Evolutionary conservation across 345 rosid species (phyloP).

Genomic region (Pugionium cornutum): DNA sequence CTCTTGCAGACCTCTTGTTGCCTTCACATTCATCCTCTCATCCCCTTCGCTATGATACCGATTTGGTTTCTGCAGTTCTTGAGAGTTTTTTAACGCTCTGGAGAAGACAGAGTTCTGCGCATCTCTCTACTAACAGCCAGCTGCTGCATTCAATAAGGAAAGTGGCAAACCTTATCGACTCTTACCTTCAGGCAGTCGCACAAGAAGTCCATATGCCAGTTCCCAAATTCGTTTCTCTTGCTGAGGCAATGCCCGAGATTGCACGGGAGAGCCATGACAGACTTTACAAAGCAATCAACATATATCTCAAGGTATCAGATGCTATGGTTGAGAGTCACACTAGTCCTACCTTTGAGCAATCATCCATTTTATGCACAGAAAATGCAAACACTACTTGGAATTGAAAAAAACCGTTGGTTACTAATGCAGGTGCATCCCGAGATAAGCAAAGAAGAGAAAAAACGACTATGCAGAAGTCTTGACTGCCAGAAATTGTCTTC

Average conservation of each 20-base stretch:
- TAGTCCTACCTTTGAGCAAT: constrained; percentile 1
- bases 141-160: constrained; percentile 55
- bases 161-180: constrained; percentile 70
- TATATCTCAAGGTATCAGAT: constrained; percentile 70
- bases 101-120: constrained; percentile 63
- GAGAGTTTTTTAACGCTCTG: constrained; percentile 65
- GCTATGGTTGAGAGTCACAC: constrained; percentile 22
- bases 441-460: constrained; percentile 78
- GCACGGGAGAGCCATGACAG: constrained; percentile 74
- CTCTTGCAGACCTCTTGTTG: constrained; percentile 58
- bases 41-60: constrained; percentile 55
- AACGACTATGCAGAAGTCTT: constrained; percentile 69
- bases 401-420: constrained; percentile 19
- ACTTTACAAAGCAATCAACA: constrained; percentile 86
- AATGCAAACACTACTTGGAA: constrained; percentile 9
- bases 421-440: constrained; percentile 79
- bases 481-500: constrained; percentile 94
- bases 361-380: constrained; percentile 16
- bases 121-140: constrained; percentile 46
- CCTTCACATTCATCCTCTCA: constrained; percentile 55
- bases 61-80: constrained; percentile 65
- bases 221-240: constrained; percentile 59
- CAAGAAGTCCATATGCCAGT: constrained; percentile 65
- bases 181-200: constrained; percentile 76
- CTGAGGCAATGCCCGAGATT: constrained; percentile 69